Evolutionary conservation across 2,329 filamentous ascomycete species (phyloP).

Genomic region (Diaporthe sp.): DNA sequence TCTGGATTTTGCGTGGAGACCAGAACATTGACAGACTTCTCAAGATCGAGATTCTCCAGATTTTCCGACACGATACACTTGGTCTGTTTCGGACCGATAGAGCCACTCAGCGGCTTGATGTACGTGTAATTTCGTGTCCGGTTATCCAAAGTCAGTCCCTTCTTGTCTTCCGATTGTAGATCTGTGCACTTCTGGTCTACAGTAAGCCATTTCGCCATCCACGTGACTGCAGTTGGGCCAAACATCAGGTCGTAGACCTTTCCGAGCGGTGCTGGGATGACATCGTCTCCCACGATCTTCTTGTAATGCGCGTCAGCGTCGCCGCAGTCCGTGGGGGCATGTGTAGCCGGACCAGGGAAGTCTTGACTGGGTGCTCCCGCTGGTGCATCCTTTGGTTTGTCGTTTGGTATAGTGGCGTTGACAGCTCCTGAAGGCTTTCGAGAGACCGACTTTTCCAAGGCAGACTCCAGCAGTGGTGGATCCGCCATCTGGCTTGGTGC

Average conservation of each 20-base stretch:
- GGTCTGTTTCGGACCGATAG: conserved; percentile 93
- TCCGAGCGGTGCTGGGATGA: conserved; percentile 87
- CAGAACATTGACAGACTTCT: conserved; percentile 86
- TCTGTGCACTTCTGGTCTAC: conserved; percentile 91
- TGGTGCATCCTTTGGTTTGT: conserved; percentile 64
- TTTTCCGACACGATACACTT: conserved; percentile 92
- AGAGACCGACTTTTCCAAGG: conserved; percentile 71
- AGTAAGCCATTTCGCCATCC: conserved; percentile 88
- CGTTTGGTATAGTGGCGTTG: conserved; percentile 58
- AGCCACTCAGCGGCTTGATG: conserved; percentile 87
- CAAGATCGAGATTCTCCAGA: conserved; percentile 86
- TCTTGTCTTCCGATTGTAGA: conserved; percentile 87
- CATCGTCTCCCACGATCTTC: conserved; percentile 85
- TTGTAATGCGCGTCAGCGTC: conserved; percentile 86
- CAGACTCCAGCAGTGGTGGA: conserved; percentile 59
- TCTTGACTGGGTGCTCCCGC: conserved; percentile 65
- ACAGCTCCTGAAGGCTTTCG: conserved; percentile 78
- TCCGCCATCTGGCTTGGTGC: conserved; percentile 55
- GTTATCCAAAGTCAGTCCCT: conserved; percentile 80
- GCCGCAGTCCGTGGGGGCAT: conserved; percentile 87
- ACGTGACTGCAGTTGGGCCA: conserved; percentile 81
- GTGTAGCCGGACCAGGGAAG: conserved; percentile 86
- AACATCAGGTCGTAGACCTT: conserved; percentile 93
- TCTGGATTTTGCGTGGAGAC: conserved; percentile 92
- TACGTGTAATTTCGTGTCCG: conserved; percentile 84